Percentiles rank a stretch among this genome's conserved stretches.
These are phyloP conservation scores for Beauveria scarabaeidicola DNA, from an alignment of 2,329 filamentous ascomycete species.

Conservation along the genomic window DNA sequence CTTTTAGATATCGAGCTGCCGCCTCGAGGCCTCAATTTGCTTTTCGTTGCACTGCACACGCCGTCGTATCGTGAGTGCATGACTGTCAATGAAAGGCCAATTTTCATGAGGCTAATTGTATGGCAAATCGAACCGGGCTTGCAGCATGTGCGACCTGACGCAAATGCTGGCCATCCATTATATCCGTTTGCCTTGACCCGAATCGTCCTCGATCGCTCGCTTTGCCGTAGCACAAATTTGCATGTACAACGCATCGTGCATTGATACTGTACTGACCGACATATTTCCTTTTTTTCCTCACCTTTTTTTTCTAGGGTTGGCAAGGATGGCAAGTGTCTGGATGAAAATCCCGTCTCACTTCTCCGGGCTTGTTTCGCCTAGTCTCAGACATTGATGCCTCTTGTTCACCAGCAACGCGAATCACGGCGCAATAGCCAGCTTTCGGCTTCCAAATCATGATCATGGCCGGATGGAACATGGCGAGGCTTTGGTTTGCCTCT, in stretches of 20 bases:
- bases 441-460: not conserved
- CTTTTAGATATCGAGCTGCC: not conserved
- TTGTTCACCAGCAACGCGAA: not conserved
- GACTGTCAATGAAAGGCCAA: not conserved
- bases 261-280: not conserved
- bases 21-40: not conserved
- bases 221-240: not conserved
- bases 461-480: not conserved
- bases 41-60: not conserved
- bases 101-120: not conserved
- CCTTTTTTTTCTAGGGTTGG: not conserved
- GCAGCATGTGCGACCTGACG: not conserved
- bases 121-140: not conserved
- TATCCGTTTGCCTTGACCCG: not conserved
- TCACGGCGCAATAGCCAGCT: not conserved
- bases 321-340: not conserved
- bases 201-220: not conserved
- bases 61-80: not conserved
- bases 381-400: slow-evolving; percentile 4
- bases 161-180: not conserved
- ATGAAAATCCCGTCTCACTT: not conserved
- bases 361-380: not conserved
- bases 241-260: not conserved
- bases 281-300: not conserved
- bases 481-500: not conserved